phyloP scores from a whole-genome alignment of 2,329 filamentous ascomycete species.

The Trichoderma hamatum region DNA sequence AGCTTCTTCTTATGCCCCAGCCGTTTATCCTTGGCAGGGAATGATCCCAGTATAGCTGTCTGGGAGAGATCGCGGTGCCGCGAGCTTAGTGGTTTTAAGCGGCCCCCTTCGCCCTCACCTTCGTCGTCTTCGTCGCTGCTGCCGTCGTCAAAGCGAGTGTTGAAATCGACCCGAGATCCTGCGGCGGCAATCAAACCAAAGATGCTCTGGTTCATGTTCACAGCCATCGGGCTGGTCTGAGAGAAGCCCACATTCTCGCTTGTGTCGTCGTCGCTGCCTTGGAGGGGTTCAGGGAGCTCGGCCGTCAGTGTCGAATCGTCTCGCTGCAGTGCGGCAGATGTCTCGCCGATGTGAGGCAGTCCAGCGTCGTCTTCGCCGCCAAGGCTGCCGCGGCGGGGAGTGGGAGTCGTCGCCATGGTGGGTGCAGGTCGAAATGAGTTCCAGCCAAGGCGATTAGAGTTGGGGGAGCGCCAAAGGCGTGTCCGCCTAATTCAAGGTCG shows the following conservation, averaged over 20 bases:
- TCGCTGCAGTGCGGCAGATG: constrained; percentile 46
- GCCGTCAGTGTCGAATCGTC: constrained; percentile 43
- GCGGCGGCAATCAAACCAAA: constrained; percentile 91
- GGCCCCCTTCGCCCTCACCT: constrained; percentile 60
- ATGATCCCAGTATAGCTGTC: constrained; percentile 46
- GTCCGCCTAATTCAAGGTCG: not conserved
- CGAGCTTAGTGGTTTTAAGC: constrained; percentile 47
- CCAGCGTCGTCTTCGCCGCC: constrained; percentile 39
- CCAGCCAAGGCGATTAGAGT: not conserved
- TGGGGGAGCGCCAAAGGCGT: constrained; percentile 3
- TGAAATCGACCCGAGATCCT: constrained; percentile 80
- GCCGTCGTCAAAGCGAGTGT: constrained; percentile 74
- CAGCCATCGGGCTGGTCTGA: constrained; percentile 54
- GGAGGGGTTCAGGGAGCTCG: constrained; percentile 58
- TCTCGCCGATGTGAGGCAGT: constrained; percentile 47
- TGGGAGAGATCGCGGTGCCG: constrained; percentile 46
- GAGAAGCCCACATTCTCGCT: constrained; percentile 52
- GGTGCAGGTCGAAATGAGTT: not conserved
- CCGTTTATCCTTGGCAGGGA: constrained; percentile 33
- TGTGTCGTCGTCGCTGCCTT: constrained; percentile 52
- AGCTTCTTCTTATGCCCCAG: constrained; percentile 59
- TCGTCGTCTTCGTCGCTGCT: constrained; percentile 86
- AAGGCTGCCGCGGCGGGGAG: constrained; percentile 32
- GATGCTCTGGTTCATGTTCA: constrained; percentile 91
- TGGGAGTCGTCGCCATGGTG: constrained; percentile 22